Evolutionary conservation across 805 yeast genomes (phyloP).

Genomic region (Metschnikowia corniflorae): DNA sequence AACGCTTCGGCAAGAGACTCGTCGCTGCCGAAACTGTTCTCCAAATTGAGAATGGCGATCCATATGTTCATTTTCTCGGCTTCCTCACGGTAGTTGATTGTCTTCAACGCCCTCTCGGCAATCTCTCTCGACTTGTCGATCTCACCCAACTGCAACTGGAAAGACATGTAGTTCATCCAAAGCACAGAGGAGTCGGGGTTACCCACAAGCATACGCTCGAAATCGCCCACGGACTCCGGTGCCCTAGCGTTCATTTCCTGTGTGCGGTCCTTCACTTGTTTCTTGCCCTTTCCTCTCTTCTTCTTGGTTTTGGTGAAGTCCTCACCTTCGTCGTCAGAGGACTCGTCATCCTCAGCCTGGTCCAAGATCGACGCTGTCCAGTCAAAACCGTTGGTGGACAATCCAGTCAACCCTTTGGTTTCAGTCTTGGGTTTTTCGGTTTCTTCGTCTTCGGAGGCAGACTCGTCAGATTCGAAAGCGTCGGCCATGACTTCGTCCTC

Average conservation of each 20-base stretch:
- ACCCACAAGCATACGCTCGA: conserved; percentile 87
- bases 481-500: conserved; percentile 38
- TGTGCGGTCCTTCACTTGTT: conserved; percentile 70
- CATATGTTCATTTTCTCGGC: conserved; percentile 90
- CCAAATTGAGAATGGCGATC: conserved; percentile 93
- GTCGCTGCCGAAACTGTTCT: conserved; percentile 85
- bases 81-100: conserved; percentile 87
- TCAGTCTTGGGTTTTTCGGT: conserved; percentile 16
- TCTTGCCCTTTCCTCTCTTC: conserved; percentile 47
- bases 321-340: conserved; percentile 53
- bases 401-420: conserved; percentile 42
- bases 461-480: conserved; percentile 30
- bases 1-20: conserved; percentile 79
- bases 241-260: conserved; percentile 78
- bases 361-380: conserved; percentile 92
- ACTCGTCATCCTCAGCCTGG: conserved; percentile 61
- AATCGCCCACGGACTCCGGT: conserved; percentile 89
- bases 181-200: conserved; percentile 89
- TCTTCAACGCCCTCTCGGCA: conserved; percentile 87
- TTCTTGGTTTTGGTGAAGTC: conserved; percentile 51
- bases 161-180: conserved; percentile 99
- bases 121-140: conserved; percentile 91
- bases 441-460: conserved; percentile 26
- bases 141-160: conserved; percentile 92
- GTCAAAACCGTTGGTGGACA: conserved; percentile 85